phyloP scores from a whole-genome alignment of 768 basidiomycete species.

The Cystobasidium ongulense region DNA sequence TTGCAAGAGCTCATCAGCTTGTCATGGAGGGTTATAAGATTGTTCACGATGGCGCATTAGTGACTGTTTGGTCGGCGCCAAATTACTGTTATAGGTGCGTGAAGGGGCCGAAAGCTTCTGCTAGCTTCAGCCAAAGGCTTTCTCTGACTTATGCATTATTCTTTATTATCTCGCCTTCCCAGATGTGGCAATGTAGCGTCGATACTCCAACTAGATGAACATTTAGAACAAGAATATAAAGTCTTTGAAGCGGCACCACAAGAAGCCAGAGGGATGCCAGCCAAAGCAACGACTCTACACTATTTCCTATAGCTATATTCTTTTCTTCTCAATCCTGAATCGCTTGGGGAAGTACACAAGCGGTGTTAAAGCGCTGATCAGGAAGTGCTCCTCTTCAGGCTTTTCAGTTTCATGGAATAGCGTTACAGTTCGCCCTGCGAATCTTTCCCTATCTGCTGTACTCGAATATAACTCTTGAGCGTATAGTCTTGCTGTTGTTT shows the following conservation, averaged over 20 bases:
- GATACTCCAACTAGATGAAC: conserved; percentile 86
- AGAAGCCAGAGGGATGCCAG: conserved; percentile 39
- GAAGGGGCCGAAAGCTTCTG: too few species aligned
- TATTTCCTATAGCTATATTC: conserved; percentile 40
- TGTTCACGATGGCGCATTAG: conserved; percentile 98
- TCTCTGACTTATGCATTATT: too few species aligned
- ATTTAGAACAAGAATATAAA: conserved; percentile 88
- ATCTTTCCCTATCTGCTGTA: neutral
- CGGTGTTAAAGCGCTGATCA: neutral
- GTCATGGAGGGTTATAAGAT: conserved; percentile 97
- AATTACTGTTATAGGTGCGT: conserved; percentile 78
- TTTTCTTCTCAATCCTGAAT: too few species aligned
- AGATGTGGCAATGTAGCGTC: conserved; percentile 95
- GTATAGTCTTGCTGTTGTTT: neutral
- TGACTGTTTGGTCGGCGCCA: conserved; percentile 98
- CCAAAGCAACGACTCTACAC: conserved; percentile 37
- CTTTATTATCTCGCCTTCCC: too few species aligned
- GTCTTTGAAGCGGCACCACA: conserved; percentile 81
- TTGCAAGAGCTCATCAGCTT: conserved; percentile 53
- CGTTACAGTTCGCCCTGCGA: neutral
- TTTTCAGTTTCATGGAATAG: too few species aligned
- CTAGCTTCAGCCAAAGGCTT: too few species aligned
- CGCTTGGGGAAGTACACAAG: too few species aligned
- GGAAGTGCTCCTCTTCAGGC: neutral
- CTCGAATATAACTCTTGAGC: neutral